Percentiles rank a stretch among this genome's conserved stretches.
Evolutionary conservation across 257 asterid species (phyloP).

Genomic region (Jacaranda copaia): DNA sequence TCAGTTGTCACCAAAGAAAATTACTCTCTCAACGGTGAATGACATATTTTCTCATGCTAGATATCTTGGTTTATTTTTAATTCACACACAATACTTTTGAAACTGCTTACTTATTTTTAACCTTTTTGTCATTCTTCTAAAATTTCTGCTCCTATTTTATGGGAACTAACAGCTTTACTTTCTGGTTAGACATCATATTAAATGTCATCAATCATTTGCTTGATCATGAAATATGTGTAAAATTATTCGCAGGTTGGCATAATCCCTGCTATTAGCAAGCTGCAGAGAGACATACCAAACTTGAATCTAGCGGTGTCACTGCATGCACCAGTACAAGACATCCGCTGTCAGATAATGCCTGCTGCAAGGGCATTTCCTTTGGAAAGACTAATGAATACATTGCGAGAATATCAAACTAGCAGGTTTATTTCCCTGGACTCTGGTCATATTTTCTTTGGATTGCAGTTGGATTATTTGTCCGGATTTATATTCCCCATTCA

Average conservation of each 20-base stretch:
- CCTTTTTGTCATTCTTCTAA: background rate
- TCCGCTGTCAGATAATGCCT: slow-evolving; percentile 99
- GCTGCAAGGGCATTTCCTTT: slow-evolving; percentile 98
- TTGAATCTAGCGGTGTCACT: slow-evolving; percentile 91
- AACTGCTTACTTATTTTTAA: background rate
- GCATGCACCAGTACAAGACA: slow-evolving; percentile 94
- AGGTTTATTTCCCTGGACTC: slow-evolving; percentile 55
- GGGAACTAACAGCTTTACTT: background rate
- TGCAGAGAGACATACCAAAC: slow-evolving; percentile 81
- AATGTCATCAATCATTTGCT: slow-evolving; percentile 20
- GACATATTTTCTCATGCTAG: slow-evolving; percentile 22
- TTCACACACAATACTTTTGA: background rate
- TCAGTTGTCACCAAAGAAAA: slow-evolving; percentile 82
- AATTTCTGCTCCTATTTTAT: slow-evolving; percentile 2
- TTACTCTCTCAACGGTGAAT: slow-evolving; percentile 89
- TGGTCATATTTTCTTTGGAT: slow-evolving; percentile 1
- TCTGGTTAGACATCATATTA: background rate
- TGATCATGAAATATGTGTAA: slow-evolving; percentile 27
- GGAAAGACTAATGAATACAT: slow-evolving; percentile 80
- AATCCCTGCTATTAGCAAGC: slow-evolving; percentile 82
- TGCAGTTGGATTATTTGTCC: slow-evolving; percentile 22
- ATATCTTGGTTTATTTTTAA: background rate
- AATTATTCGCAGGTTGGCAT: slow-evolving; percentile 77
- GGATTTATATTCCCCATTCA: background rate
- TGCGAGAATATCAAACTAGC: slow-evolving; percentile 73